Percentiles rank a stretch among this genome's conserved stretches.
Conservation (phyloP, 176 grass and related monocot species). For the Oryza rufipogon region DNA sequence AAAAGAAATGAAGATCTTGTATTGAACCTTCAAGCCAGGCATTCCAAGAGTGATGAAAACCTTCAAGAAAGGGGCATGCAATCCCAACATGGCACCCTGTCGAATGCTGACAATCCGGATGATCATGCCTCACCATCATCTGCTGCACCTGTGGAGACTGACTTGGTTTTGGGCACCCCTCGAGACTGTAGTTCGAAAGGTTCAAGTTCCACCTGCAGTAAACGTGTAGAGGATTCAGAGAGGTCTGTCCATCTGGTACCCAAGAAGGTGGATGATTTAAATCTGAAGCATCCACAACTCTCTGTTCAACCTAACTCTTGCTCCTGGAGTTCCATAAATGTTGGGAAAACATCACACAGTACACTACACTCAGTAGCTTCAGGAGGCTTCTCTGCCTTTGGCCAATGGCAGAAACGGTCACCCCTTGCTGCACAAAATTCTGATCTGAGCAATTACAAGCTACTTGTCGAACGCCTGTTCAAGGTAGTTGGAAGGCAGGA, state of each 20-base stretch:
- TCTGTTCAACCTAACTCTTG: slow-evolving; percentile 47
- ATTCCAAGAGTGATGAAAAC: slow-evolving; percentile 64
- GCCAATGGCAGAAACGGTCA: slow-evolving; percentile 51
- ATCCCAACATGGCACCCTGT: slow-evolving; percentile 23
- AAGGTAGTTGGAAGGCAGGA: slow-evolving; percentile 83
- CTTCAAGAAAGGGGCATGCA: slow-evolving; percentile 43
- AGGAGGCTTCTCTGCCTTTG: slow-evolving; percentile 55
- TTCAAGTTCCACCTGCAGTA: slow-evolving; percentile 24
- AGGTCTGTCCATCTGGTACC: slow-evolving; percentile 32
- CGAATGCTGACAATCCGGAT: slow-evolving; percentile 30
- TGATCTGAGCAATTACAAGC: slow-evolving; percentile 78
- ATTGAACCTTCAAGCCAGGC: slow-evolving; percentile 53
- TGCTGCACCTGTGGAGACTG: slow-evolving; percentile 65
- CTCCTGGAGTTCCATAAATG: slow-evolving; percentile 35
- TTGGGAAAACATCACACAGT: slow-evolving; percentile 33
- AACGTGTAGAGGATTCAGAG: slow-evolving; percentile 37
- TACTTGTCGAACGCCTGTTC: slow-evolving; percentile 56
- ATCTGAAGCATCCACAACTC: slow-evolving; percentile 39
- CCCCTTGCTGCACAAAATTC: slow-evolving; percentile 34
- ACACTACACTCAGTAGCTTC: slow-evolving; percentile 41
- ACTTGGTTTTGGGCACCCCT: slow-evolving; percentile 82
- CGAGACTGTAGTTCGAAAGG: slow-evolving; percentile 52
- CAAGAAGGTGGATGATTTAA: slow-evolving; percentile 49
- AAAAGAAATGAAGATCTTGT: slow-evolving; percentile 63
- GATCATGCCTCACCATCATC: slow-evolving; percentile 57